Conservation (phyloP, 805 yeast species). For the Lipomyces mesembrius region DNA sequence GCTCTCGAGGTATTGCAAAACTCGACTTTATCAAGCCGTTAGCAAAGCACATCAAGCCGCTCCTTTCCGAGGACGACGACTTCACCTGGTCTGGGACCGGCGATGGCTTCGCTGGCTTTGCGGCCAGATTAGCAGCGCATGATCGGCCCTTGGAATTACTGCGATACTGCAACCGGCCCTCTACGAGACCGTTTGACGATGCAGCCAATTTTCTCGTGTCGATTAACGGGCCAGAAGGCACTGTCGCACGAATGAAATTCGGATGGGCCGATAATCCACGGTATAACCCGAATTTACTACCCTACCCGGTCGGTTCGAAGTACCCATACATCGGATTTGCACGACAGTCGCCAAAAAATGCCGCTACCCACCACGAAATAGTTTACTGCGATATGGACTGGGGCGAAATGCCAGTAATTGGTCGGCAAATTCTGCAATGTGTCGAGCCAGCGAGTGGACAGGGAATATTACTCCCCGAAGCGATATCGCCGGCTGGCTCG, state of each 20-base stretch:
- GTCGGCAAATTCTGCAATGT: conserved; percentile 22
- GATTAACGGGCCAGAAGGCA: conserved; percentile 11
- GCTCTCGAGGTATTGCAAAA: neutral
- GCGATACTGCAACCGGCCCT: neutral
- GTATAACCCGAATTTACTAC: conserved; percentile 26
- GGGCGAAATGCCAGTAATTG: conserved; percentile 17
- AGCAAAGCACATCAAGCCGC: neutral
- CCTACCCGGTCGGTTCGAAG: conserved; percentile 23
- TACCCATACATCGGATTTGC: conserved; percentile 27
- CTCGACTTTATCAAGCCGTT: neutral
- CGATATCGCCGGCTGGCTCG: conserved; percentile 8
- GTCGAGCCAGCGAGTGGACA: conserved; percentile 3
- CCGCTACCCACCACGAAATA: conserved; percentile 22
- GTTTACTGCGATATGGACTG: conserved; percentile 31
- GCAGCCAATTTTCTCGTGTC: conserved; percentile 18
- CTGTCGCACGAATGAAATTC: conserved; percentile 17
- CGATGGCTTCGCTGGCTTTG: neutral
- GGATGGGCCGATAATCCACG: neutral
- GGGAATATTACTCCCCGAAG: conserved; percentile 10
- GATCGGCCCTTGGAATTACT: conserved; percentile 2
- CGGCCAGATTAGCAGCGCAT: too few relatives aligned
- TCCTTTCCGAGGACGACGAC: neutral
- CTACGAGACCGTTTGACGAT: neutral
- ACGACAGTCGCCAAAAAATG: conserved; percentile 1
- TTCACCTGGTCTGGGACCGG: neutral